A percentile compares a stretch with the other conserved stretches of the same genome.
These are phyloP conservation scores for Cynanchum wilfordii DNA, from an alignment of 257 asterid species.

Conservation along the genomic window DNA sequence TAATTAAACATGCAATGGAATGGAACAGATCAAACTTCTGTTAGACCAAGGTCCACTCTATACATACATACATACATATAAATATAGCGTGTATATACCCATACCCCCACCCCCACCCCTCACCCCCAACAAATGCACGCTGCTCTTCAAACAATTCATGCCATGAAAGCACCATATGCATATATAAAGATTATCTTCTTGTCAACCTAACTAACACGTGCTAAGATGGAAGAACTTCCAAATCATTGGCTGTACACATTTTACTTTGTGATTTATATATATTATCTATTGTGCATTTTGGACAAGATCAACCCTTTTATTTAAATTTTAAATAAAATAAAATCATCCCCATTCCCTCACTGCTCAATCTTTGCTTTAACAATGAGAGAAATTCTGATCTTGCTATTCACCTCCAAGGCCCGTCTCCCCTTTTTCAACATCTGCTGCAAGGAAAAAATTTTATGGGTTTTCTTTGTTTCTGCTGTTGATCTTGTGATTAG, in stretches of 20 bases:
- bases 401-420: too few relatives aligned
- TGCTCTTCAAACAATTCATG: neutral
- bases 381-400: too few relatives aligned
- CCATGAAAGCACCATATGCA: neutral
- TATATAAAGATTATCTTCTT: neutral
- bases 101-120: too few relatives aligned
- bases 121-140: neutral
- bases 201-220: neutral
- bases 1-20: too few relatives aligned
- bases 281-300: neutral
- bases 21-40: neutral
- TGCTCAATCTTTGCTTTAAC: too few relatives aligned
- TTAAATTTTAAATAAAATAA: too few relatives aligned
- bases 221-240: neutral
- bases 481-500: neutral
- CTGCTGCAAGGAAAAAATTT: too few relatives aligned
- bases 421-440: neutral
- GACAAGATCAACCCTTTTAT: neutral
- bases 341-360: too few relatives aligned
- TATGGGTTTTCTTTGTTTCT: neutral
- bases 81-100: neutral
- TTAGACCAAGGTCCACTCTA: slow-evolving; percentile 9
- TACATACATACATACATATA: too few relatives aligned
- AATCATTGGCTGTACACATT: neutral
- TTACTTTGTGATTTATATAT: neutral